Evolutionary conservation across 805 yeast species (phyloP), one percentile per base, ranked within the genome.

Genomic region (Saccharomyces paradoxus): DNA sequence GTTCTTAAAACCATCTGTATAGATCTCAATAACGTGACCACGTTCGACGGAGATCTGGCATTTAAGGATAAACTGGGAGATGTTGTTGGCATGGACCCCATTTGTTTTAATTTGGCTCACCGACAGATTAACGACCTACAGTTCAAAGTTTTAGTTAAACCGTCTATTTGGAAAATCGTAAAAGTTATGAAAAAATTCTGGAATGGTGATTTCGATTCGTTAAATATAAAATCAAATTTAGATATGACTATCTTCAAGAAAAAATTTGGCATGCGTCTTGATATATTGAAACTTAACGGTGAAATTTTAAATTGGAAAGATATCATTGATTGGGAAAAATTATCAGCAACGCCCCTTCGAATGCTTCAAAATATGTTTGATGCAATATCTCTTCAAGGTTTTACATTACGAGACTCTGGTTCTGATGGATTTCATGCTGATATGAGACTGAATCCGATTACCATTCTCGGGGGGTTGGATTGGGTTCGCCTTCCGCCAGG

Each of bases 131-230:
- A 65, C 2, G 55, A 60, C 4, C 41, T 67, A 21, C 57, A 64
- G 41, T 31, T 69, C 10, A 63, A 63, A 1, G 26, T 68, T 2
- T 48, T 64, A 3, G 50, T 68, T 2, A 62, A 63, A 50, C 71
- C 72, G 4, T 48, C 61, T 21, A 63, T 65, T 55, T 58, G 58
- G 26, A 64, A 62, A 31, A 52, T 65, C 7, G 29, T 64, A 7
- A 60, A 61, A 32, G 59, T 66, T 1, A 21, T 68, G 37, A 67
- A 63, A 48, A 67, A 66, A 51, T 50, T 68, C 27, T 64, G 69
- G 67, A 56, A 56, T 2, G 61, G 62, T 27, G 60, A 65, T 9
- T 67, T 61, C 46, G 57, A 62, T 10, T 58, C 60, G 27, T 46
- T 67, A 21, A 55, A 65, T 46, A n/a, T 68, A 22, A 62, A 65